These are phyloP conservation scores for Rhizoctonia solani DNA, from an alignment of 1,284 basidiomycete species.

Conservation along the genomic window DNA sequence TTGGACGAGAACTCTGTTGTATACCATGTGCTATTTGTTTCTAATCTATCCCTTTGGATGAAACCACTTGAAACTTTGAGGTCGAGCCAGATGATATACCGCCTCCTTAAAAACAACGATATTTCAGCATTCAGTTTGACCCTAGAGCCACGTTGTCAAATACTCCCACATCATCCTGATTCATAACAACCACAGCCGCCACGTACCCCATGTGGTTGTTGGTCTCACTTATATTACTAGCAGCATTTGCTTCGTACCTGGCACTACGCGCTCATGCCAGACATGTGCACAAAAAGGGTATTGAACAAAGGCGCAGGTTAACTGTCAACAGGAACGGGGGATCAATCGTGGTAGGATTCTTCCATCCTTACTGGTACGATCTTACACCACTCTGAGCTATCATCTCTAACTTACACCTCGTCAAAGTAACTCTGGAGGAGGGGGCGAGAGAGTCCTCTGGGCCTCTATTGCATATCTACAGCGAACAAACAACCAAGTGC, in stretches of 20 bases:
- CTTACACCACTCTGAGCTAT: not conserved
- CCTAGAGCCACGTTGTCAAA: constrained; percentile 4
- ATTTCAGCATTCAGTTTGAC: not conserved
- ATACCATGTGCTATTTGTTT: too few relatives aligned
- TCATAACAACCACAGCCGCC: constrained; percentile 12
- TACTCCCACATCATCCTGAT: constrained; percentile 1
- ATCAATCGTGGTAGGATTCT: constrained; percentile 71
- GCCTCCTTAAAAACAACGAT: not conserved
- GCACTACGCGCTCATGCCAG: constrained; percentile 6
- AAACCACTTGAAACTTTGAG: too few relatives aligned
- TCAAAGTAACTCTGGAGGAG: constrained; percentile 91
- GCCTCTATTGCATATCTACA: constrained; percentile 84
- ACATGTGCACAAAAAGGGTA: not conserved
- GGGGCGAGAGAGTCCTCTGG: constrained; percentile 96
- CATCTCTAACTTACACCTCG: not conserved
- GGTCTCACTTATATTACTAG: not conserved
- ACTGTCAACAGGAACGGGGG: constrained; percentile 9
- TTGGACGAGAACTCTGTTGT: not conserved
- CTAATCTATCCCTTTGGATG: too few relatives aligned
- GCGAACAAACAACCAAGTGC: constrained; percentile 64
- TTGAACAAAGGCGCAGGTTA: not conserved
- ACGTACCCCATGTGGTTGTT: constrained; percentile 2
- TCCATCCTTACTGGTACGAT: constrained; percentile 90
- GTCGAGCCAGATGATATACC: too few relatives aligned
- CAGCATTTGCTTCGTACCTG: not conserved